Base-by-base conservation (phyloP, 805 yeast genomes). In the Cyberlindnera samutprakarnensis region DNA sequence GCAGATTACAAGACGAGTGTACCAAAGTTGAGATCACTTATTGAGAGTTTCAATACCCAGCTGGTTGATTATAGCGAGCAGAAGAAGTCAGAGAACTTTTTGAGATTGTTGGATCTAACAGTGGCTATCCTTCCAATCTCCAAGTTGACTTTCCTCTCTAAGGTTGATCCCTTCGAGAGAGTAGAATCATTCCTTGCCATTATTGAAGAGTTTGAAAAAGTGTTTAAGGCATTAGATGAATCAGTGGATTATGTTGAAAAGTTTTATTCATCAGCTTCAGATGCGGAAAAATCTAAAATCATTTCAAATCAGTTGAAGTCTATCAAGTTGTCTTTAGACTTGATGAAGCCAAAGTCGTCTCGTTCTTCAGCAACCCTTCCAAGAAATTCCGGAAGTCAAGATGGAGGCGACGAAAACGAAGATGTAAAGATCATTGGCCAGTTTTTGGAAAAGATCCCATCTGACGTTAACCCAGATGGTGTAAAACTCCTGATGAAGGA, bases 271-370 rank as follows among this genome's bases (percentile, higher is more conserved):
- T 66, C 66, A 30, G 72, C 78, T 2, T 52, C 74, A 1, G 66
- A 67, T 33, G 45, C 61, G 18, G 78, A 73, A 43, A 72, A 67
- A 39, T 72, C 78, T 3, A 66, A 56, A 37, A 63, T 74, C 18
- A 72, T 73, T 24, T 72, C 78, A 7, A 68, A 61, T 40, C 80
- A 74, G 40, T 51, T 74, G 39, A 69, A 68, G 40, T 63, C 76
- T 3, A 64, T 74, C 28, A 60, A 75, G 32, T 42, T 61, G 22
- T 63, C 70, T 13, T 56, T 73, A 36, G 77, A 71, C 35, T 62
- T 67, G 9, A 55, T 72, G 45, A 28, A 22, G 16, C 61, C 36
- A 11, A 27, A 37, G 15, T 23, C 31, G 9, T 24, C 27, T 7
- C 8, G 27, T 6, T 5, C 16, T 14, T 15, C 20, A 11, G 31